Evolutionary conservation across 306 rosid species (phyloP).

Genomic region (Dalbergia cochinchinensis): DNA sequence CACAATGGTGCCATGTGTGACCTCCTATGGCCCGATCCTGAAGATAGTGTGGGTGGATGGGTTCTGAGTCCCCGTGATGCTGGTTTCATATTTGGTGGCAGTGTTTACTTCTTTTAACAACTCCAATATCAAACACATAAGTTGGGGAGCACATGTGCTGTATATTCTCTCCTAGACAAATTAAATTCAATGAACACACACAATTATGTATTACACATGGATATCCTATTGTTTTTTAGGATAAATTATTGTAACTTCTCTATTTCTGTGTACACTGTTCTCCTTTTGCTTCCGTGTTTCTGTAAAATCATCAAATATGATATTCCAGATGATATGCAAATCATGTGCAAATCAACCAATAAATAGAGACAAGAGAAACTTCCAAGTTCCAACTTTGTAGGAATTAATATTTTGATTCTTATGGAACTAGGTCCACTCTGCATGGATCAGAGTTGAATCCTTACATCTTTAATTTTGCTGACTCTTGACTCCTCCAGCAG

Average conservation of each 20-base stretch:
- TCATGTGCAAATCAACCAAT: slow-evolving; percentile 28
- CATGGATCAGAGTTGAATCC: slow-evolving; percentile 3
- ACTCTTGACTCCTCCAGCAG: not conserved
- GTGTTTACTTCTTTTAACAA: slow-evolving; percentile 88
- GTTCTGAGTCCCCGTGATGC: slow-evolving; percentile 99
- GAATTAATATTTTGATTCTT: slow-evolving; percentile 10
- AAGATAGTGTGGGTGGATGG: slow-evolving; percentile 85
- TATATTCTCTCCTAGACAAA: not conserved
- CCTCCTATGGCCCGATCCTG: slow-evolving; percentile 79
- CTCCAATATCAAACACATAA: slow-evolving; percentile 64
- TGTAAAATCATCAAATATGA: not conserved
- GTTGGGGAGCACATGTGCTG: too few relatives aligned
- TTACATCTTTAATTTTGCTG: slow-evolving; percentile 11
- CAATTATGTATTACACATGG: not conserved
- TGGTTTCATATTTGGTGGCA: slow-evolving; percentile 95
- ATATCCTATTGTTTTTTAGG: not conserved
- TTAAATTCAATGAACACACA: not conserved
- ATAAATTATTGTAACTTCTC: not conserved
- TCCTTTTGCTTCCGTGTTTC: not conserved
- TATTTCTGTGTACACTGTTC: not conserved
- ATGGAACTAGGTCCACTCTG: not conserved
- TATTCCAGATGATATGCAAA: slow-evolving; percentile 3
- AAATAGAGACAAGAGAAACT: slow-evolving; percentile 9
- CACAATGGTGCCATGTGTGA: slow-evolving; percentile 99
- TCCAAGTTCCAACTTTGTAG: not conserved